Conservation (phyloP, 768 basidiomycete genomes). For the Chalciporus sphaerocephalus region DNA sequence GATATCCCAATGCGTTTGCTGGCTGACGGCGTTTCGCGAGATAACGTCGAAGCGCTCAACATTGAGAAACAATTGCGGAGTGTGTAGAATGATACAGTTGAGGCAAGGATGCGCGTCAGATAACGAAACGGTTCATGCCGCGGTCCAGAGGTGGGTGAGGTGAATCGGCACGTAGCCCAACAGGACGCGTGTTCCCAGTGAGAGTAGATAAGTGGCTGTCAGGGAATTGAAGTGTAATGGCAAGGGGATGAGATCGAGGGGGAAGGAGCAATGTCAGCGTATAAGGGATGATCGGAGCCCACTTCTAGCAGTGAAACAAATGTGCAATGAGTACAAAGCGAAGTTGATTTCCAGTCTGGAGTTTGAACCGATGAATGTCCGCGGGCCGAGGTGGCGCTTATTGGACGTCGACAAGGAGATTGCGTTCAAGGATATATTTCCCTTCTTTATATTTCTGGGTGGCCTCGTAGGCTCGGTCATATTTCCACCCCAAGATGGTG, state of each 20-base stretch:
- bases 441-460: conserved; percentile 98
- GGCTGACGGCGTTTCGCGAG: conserved; percentile 5
- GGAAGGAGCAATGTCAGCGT: conserved; percentile 9
- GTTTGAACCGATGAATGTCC: conserved; percentile 4
- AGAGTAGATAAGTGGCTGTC: conserved; percentile 23
- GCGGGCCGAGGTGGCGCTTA: conserved; percentile 32
- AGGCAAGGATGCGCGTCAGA: conserved; percentile 11
- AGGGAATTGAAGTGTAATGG: conserved; percentile 12
- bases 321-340: conserved; percentile 7
- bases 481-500: conserved; percentile 94
- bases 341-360: conserved; percentile 11
- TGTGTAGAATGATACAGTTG: conserved; percentile 17
- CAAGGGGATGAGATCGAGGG: conserved; percentile 15
- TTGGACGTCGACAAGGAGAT: conserved; percentile 82
- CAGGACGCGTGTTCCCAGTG: conserved; percentile 21
- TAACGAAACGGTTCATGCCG: conserved; percentile 11
- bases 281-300: conserved; percentile 12
- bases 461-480: conserved; percentile 87
- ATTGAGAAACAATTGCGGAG: no score
- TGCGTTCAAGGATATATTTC: conserved; percentile 95
- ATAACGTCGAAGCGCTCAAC: conserved; percentile 10
- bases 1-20: conserved; percentile 3
- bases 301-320: conserved; percentile 16
- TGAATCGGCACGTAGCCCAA: conserved; percentile 6
- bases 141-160: conserved; percentile 1